Evolutionary conservation across 192 early-diverging fungal genomes (phyloP).

Genomic region (Rhizoclosmatium sp.): DNA sequence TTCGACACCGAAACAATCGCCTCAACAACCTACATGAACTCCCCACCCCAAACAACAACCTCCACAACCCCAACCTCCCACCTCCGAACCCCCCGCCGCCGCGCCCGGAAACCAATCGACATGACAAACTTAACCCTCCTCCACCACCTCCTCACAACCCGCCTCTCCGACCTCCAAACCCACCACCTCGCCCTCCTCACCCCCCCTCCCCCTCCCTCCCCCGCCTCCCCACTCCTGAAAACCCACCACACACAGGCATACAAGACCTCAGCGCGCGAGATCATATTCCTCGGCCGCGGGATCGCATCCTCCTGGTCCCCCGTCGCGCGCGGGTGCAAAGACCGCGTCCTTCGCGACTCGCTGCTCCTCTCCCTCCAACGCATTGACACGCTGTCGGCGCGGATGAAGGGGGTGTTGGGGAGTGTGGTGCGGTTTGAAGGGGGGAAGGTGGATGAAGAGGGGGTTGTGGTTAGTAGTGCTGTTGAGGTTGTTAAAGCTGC

Average conservation of each 20-base stretch:
- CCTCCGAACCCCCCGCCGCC: background rate
- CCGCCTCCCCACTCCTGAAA: constrained; percentile 4
- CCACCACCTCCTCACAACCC: constrained; percentile 37
- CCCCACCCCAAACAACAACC: background rate
- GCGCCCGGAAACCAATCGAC: constrained; percentile 40
- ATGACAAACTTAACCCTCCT: constrained; percentile 44
- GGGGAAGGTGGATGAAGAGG: constrained; percentile 34
- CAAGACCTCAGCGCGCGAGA: constrained; percentile 33
- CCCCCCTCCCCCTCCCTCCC: background rate
- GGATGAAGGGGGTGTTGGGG: constrained; percentile 32
- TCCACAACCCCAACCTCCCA: background rate
- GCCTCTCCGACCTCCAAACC: constrained; percentile 35
- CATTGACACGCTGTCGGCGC: constrained; percentile 31
- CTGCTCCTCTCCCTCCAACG: constrained; percentile 27
- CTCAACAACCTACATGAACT: background rate
- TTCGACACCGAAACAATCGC: background rate
- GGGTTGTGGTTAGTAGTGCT: constrained; percentile 36
- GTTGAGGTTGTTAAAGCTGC: constrained; percentile 38
- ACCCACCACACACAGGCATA: constrained; percentile 26
- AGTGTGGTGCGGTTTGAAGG: constrained; percentile 8
- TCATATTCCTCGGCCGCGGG: constrained; percentile 35
- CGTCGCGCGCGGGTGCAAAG: constrained; percentile 31
- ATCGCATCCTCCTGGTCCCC: constrained; percentile 39
- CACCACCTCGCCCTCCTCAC: constrained; percentile 25
- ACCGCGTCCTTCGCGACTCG: background rate